Percentiles rank a stretch among this genome's conserved stretches.
These are phyloP conservation scores for Globisporangium paroecandrum DNA, from an alignment of 352 stramenopile species.

Conservation along the genomic window DNA sequence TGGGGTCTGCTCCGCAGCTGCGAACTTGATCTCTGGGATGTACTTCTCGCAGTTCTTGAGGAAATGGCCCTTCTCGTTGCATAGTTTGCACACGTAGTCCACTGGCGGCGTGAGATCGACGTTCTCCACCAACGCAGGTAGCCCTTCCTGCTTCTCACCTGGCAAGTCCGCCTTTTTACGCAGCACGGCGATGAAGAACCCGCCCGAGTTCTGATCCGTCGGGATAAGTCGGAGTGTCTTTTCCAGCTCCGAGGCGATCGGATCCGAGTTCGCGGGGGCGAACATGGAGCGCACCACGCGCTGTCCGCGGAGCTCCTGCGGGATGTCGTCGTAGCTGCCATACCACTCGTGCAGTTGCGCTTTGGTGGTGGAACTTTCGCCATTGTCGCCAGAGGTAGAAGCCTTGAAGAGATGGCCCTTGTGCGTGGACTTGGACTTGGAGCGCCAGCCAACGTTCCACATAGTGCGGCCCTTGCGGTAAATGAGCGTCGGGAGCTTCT, in stretches of 20 bases:
- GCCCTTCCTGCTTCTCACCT: conserved; percentile 45
- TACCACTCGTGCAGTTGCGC: conserved; percentile 75
- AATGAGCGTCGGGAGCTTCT: conserved; percentile 53
- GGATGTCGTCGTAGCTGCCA: conserved; percentile 50
- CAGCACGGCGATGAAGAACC: conserved; percentile 98
- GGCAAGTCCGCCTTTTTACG: conserved; percentile 73
- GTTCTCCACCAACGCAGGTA: conserved; percentile 45
- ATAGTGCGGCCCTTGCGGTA: conserved; percentile 44
- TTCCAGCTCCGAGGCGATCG: conserved; percentile 53
- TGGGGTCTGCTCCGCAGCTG: conserved; percentile 23
- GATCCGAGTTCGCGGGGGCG: conserved; percentile 37
- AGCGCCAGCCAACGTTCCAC: conserved; percentile 83
- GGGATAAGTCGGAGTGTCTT: conserved; percentile 94
- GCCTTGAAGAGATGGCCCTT: conserved; percentile 74
- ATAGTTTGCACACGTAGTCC: conserved; percentile 82
- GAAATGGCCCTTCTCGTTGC: conserved; percentile 55
- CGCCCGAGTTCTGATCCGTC: conserved; percentile 97
- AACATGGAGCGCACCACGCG: conserved; percentile 86
- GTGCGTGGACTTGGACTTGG: conserved; percentile 82
- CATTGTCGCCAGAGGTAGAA: conserved; percentile 8
- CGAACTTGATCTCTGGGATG: conserved; percentile 44
- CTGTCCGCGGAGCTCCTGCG: conserved; percentile 58
- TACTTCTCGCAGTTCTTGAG: conserved; percentile 73
- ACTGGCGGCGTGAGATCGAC: conserved; percentile 34
- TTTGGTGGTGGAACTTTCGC: not conserved